Evolutionary conservation across 768 basidiomycete genomes (phyloP).

Genomic region (Naganishia antarctica): DNA sequence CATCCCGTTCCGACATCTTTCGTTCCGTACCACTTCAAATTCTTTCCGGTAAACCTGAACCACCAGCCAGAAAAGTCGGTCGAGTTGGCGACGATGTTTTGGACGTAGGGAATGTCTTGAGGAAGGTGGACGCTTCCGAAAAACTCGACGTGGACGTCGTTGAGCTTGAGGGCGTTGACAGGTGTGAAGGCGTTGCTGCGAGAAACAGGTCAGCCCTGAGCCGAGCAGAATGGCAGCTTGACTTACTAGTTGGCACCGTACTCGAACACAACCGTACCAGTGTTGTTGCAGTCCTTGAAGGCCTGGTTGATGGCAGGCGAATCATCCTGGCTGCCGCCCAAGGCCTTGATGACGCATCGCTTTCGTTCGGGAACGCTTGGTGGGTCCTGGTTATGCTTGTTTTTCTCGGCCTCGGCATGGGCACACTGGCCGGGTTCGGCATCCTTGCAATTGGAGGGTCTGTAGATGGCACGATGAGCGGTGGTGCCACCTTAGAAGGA

Average conservation of each 20-base stretch:
- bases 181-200: constrained; percentile 38
- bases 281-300: constrained; percentile 32
- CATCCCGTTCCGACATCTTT: constrained; percentile 51
- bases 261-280: constrained; percentile 31
- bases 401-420: constrained; percentile 3
- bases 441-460: constrained; percentile 5
- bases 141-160: constrained; percentile 52
- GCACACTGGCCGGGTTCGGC: constrained; percentile 5
- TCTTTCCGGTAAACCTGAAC: constrained; percentile 53
- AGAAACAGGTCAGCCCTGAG: not conserved
- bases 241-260: constrained; percentile 38
- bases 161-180: constrained; percentile 32
- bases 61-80: constrained; percentile 38
- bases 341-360: constrained; percentile 14
- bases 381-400: not conserved
- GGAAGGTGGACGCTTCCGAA: constrained; percentile 55
- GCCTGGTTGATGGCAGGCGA: constrained; percentile 31
- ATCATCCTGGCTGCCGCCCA: constrained; percentile 27
- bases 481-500: no score
- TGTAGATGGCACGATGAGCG: not conserved
- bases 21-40: constrained; percentile 53
- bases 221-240: not conserved
- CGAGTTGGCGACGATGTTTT: constrained; percentile 38
- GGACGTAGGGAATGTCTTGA: constrained; percentile 52
- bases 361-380: not conserved